phyloP scores from a whole-genome alignment of 2,329 filamentous ascomycete species.

The Juglanconis juglandina region DNA sequence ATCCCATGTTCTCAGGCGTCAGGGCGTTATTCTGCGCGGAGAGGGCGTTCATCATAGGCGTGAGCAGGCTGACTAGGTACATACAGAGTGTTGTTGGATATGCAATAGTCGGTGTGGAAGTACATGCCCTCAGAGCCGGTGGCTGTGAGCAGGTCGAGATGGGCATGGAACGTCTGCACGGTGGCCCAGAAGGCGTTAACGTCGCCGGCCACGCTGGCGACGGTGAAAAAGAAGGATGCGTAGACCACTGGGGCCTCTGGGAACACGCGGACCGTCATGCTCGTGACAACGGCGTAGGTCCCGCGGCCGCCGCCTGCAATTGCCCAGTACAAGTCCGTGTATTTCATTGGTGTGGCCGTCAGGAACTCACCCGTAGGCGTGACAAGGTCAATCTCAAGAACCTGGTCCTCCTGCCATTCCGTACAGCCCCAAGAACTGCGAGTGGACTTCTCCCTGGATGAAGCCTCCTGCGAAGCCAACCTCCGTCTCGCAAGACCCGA shows the following conservation, averaged over 20 bases:
- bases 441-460: conserved; percentile 51
- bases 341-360: conserved; percentile 36
- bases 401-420: conserved; percentile 46
- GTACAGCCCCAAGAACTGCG: conserved; percentile 46
- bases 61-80: no score
- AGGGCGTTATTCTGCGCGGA: no score
- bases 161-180: no score
- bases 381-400: conserved; percentile 46
- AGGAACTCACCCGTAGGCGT: conserved; percentile 40
- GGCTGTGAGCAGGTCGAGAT: no score
- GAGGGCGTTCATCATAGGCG: no score
- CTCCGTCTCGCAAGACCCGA: conserved; percentile 28
- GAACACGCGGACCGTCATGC: conserved; percentile 20
- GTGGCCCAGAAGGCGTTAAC: no score
- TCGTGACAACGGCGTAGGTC: conserved; percentile 33
- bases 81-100: no score
- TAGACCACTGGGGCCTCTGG: background rate
- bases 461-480: conserved; percentile 47
- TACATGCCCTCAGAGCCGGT: no score
- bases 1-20: no score
- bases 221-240: no score
- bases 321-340: conserved; percentile 49
- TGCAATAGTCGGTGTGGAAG: no score
- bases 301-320: conserved; percentile 41
- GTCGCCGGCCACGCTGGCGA: no score